Conservation (phyloP, 441 rosid species). For the Erodium moschatum region DNA sequence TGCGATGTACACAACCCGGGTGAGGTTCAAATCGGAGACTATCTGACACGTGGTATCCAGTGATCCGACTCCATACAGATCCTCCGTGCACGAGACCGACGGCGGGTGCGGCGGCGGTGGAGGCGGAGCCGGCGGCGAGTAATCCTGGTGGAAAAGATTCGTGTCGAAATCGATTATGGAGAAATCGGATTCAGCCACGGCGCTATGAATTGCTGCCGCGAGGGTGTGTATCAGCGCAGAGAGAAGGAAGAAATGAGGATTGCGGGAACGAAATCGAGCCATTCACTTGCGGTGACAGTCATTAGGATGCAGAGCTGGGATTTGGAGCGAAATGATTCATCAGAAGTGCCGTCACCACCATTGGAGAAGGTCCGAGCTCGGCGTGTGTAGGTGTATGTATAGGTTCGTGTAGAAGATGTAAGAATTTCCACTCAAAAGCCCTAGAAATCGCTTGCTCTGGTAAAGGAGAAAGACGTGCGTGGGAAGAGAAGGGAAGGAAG, state of each 20-base stretch:
- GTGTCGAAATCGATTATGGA: slow-evolving; percentile 9
- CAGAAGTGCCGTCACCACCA: neutral
- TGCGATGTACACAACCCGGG: slow-evolving; percentile 37
- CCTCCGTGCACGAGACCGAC: slow-evolving; percentile 40
- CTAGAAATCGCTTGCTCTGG: slow-evolving; percentile 1
- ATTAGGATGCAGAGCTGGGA: slow-evolving; percentile 2
- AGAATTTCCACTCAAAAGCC: neutral
- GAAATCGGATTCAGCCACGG: slow-evolving; percentile 22
- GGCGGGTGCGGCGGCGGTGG: slow-evolving; percentile 49
- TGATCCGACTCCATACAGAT: slow-evolving; percentile 51
- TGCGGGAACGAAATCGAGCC: neutral
- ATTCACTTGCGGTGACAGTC: neutral
- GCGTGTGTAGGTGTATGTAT: neutral
- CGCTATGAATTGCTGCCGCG: slow-evolving; percentile 5
- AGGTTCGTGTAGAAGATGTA: neutral
- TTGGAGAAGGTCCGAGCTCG: neutral
- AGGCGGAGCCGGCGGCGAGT: slow-evolving; percentile 46
- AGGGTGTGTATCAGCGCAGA: neutral
- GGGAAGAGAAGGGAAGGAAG: neutral
- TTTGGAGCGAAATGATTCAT: neutral
- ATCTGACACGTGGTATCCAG: slow-evolving; percentile 46
- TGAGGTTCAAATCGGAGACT: slow-evolving; percentile 35
- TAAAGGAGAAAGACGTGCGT: slow-evolving; percentile 1
- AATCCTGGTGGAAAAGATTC: slow-evolving; percentile 33
- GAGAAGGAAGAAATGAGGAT: slow-evolving; percentile 1